Evolutionary conservation across 2,329 filamentous ascomycete genomes (phyloP).

Genomic region (Colletotrichum sp.): DNA sequence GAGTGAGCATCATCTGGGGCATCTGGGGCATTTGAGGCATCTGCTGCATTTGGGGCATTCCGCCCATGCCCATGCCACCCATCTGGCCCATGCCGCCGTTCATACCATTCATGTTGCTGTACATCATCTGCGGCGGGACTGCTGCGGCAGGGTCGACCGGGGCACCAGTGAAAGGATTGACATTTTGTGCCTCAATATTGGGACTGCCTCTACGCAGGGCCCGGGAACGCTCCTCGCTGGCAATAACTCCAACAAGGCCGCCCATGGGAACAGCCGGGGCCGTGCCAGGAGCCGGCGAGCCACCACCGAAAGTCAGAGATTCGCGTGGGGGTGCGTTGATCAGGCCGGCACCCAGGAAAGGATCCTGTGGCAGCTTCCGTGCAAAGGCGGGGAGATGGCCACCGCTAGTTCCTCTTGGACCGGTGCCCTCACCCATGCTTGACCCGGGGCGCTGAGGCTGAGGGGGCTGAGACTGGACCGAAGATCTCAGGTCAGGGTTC

Average conservation of each 20-base stretch:
- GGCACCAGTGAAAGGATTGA: slow-evolving; percentile 39
- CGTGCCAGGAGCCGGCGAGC: slow-evolving; percentile 45
- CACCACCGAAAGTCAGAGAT: slow-evolving; percentile 73
- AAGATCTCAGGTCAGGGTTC: slow-evolving; percentile 73
- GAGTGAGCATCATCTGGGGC: slow-evolving; percentile 55
- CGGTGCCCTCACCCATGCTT: slow-evolving; percentile 53
- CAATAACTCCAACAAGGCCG: slow-evolving; percentile 87
- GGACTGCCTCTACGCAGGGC: slow-evolving; percentile 82
- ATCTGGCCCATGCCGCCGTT: slow-evolving; percentile 25
- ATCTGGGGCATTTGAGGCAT: slow-evolving; percentile 16
- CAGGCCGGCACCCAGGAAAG: slow-evolving; percentile 80
- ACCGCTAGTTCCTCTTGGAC: slow-evolving; percentile 35
- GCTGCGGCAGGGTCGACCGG: slow-evolving; percentile 55
- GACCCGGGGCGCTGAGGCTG: slow-evolving; percentile 62
- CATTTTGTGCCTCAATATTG: slow-evolving; percentile 60
- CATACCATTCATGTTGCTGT: slow-evolving; percentile 30
- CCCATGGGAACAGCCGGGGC: slow-evolving; percentile 64
- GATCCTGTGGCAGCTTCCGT: slow-evolving; percentile 80
- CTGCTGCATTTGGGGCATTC: slow-evolving; percentile 28
- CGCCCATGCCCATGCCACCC: slow-evolving; percentile 35
- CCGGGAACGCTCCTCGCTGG: slow-evolving; percentile 79
- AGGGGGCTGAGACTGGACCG: slow-evolving; percentile 44
- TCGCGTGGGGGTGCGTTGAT: slow-evolving; percentile 77
- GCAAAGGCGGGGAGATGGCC: slow-evolving; percentile 80
- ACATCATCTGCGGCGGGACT: slow-evolving; percentile 52